These are phyloP conservation scores for Saccharomycopsis olivae DNA, from an alignment of 805 yeast genomes.

Conservation along the genomic window DNA sequence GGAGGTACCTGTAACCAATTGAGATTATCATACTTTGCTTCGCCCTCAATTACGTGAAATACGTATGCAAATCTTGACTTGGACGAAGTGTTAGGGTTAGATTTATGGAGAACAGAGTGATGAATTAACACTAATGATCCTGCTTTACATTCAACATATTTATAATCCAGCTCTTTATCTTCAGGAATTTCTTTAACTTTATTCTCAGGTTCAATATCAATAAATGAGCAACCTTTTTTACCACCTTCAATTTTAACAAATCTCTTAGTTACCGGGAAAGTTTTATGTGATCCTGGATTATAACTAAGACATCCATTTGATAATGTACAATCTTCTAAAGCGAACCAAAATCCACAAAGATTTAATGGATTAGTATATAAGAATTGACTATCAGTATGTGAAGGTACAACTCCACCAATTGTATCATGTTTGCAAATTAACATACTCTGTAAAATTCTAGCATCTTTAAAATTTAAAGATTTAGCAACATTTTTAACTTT, in stretches of 20 bases:
- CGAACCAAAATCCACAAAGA: constrained; percentile 76
- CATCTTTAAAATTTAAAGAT: constrained; percentile 46
- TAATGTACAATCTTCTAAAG: constrained; percentile 60
- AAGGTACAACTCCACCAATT: constrained; percentile 63
- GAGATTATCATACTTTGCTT: constrained; percentile 43
- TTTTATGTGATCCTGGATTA: constrained; percentile 62
- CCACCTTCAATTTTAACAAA: constrained; percentile 44
- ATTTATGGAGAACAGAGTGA: constrained; percentile 61
- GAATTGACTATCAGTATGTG: constrained; percentile 70
- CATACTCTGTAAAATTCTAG: constrained; percentile 71
- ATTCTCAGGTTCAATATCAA: constrained; percentile 21
- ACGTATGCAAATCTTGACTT: constrained; percentile 67
- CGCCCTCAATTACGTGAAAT: constrained; percentile 70
- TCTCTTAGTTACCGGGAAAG: constrained; percentile 44
- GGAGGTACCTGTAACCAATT: constrained; percentile 79
- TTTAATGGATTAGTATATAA: constrained; percentile 60
- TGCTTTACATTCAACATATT: constrained; percentile 50
- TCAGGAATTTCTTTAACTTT: constrained; percentile 19
- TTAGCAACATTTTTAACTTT: constrained; percentile 41
- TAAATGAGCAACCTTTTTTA: constrained; percentile 44
- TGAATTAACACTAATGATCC: constrained; percentile 66
- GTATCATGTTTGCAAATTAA: constrained; percentile 69
- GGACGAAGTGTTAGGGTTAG: constrained; percentile 45
- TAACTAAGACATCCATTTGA: constrained; percentile 61
- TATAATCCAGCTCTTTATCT: constrained; percentile 33